phyloP scores from a whole-genome alignment of 164 flowering plant species.

The Amborella trichopoda region DNA sequence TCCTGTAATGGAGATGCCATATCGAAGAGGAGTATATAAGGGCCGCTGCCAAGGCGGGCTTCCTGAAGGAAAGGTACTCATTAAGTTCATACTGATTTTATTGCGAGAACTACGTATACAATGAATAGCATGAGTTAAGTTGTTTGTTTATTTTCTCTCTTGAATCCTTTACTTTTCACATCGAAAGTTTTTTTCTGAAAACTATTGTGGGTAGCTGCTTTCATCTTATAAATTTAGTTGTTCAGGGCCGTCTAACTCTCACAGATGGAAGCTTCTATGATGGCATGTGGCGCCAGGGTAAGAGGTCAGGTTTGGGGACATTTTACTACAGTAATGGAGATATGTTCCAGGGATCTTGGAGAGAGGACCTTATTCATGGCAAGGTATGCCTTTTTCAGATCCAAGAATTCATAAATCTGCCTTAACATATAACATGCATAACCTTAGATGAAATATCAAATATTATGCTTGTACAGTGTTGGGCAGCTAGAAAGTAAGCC shows the following conservation, averaged over 20 bases:
- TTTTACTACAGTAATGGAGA: conserved; percentile 84
- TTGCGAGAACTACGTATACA: no score
- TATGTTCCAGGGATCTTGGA: conserved; percentile 92
- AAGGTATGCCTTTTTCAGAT: conserved; percentile 34
- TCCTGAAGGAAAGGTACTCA: conserved; percentile 98
- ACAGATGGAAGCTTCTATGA: conserved; percentile 82
- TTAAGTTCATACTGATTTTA: no score
- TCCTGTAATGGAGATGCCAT: conserved; percentile 65
- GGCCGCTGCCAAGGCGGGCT: conserved; percentile 94
- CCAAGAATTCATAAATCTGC: not conserved
- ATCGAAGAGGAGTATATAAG: conserved; percentile 63
- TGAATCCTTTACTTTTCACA: no score
- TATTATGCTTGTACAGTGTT: not conserved
- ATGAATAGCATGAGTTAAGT: no score
- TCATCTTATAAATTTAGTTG: conserved; percentile 1
- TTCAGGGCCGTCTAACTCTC: conserved; percentile 64
- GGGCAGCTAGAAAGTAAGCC: not conserved
- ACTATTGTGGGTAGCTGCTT: no score
- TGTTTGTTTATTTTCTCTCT: no score
- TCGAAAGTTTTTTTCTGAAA: no score
- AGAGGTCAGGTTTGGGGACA: conserved; percentile 75
- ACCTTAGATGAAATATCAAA: not conserved
- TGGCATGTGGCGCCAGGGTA: conserved; percentile 87
- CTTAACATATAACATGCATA: not conserved
- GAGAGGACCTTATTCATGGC: conserved; percentile 94